A percentile compares a stretch with the other conserved stretches of the same genome.
These are phyloP conservation scores for Glebionis coronaria DNA, from an alignment of 129 eudicot species.

Conservation along the genomic window DNA sequence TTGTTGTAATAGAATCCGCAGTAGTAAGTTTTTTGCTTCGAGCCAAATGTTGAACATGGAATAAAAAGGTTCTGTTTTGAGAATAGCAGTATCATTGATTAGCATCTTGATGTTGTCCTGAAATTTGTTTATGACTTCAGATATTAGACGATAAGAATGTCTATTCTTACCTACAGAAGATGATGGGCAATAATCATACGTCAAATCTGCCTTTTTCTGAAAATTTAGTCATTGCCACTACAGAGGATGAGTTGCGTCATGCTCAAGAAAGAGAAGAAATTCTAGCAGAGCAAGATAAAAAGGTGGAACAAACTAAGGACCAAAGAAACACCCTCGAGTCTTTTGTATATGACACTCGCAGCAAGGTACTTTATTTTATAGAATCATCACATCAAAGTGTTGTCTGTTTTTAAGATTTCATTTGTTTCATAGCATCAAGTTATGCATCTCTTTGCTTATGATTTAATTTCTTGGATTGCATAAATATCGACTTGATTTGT, in stretches of 20 bases:
- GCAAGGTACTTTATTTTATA: constrained; percentile 33
- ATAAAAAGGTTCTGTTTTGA: too few relatives aligned
- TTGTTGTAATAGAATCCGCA: constrained; percentile 49
- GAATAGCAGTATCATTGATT: too few relatives aligned
- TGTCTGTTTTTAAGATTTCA: too few relatives aligned
- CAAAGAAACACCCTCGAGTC: constrained; percentile 70
- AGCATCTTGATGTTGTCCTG: not conserved
- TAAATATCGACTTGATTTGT: not conserved
- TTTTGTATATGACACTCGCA: constrained; percentile 78
- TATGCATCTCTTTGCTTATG: too few relatives aligned
- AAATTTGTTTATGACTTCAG: constrained; percentile 32
- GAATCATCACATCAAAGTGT: too few relatives aligned
- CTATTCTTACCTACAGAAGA: not conserved
- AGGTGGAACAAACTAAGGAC: constrained; percentile 77
- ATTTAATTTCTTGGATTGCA: not conserved
- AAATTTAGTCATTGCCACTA: constrained; percentile 38
- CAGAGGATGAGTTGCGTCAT: constrained; percentile 39
- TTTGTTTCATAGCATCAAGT: too few relatives aligned
- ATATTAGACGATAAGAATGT: constrained; percentile 34
- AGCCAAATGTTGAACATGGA: too few relatives aligned
- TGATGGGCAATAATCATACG: too few relatives aligned
- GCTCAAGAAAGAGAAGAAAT: constrained; percentile 57
- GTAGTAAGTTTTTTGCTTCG: not conserved
- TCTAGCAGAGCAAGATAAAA: constrained; percentile 65
- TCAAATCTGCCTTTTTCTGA: not conserved